Percentiles rank a stretch among this genome's conserved stretches.
phyloP scores from a whole-genome alignment of 2,329 filamentous ascomycete genomes.

The Verticillium nubilum region DNA sequence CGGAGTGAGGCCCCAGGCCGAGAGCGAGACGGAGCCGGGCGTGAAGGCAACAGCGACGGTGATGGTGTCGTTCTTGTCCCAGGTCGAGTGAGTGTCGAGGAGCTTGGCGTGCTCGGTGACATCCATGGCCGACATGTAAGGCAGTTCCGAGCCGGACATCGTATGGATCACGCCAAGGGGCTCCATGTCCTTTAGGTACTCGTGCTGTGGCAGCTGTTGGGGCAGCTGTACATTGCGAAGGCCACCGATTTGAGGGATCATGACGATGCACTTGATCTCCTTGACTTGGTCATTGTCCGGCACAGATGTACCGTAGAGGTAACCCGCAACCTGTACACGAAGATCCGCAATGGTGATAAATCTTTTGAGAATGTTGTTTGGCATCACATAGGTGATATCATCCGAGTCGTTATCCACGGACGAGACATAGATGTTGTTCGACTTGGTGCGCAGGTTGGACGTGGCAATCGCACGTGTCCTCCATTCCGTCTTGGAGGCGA shows the following conservation, averaged over 20 bases:
- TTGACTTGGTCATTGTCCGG: conserved; percentile 95
- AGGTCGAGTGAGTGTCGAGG: conserved; percentile 71
- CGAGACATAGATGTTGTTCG: conserved; percentile 98
- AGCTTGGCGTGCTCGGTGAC: conserved; percentile 91
- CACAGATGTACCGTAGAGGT: conserved; percentile 88
- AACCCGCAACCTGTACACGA: conserved; percentile 92
- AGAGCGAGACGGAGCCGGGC: conserved; percentile 89
- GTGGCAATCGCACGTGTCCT: conserved; percentile 94
- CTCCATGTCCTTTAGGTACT: conserved; percentile 81
- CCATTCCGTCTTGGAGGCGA: conserved; percentile 99
- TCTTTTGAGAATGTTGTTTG: conserved; percentile 95
- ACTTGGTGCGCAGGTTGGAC: conserved; percentile 84
- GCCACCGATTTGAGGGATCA: conserved; percentile 94
- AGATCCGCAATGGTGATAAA: conserved; percentile 98
- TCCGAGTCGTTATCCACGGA: conserved; percentile 90
- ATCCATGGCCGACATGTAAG: conserved; percentile 93
- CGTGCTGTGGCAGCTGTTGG: conserved; percentile 84
- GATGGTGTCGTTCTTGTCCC: conserved; percentile 84
- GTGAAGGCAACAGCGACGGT: conserved; percentile 97
- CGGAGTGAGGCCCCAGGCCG: conserved; percentile 88
- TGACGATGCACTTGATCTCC: conserved; percentile 93
- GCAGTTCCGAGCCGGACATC: conserved; percentile 86
- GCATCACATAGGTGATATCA: conserved; percentile 95
- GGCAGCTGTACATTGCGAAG: conserved; percentile 89
- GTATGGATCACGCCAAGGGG: conserved; percentile 95